Evolutionary conservation across 108 stramenopile genomes (phyloP).

Genomic region (Parietichytrium sp.): DNA sequence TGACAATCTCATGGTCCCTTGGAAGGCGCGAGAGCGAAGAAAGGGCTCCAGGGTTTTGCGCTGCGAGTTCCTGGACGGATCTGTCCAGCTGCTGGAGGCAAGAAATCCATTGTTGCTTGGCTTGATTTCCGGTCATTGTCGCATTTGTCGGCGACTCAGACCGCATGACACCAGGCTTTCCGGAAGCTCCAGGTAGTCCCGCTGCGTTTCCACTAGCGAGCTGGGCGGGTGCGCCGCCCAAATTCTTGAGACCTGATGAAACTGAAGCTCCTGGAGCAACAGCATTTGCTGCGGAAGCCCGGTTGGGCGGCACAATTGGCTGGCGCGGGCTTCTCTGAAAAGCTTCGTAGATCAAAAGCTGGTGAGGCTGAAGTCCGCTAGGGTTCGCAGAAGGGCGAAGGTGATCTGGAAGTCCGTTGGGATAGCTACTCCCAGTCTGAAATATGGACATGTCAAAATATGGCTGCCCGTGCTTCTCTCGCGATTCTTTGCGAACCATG

Average conservation of each 20-base stretch:
- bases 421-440: constrained; percentile 72
- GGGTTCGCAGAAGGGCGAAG: constrained; percentile 79
- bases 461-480: constrained; percentile 77
- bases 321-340: constrained; percentile 84
- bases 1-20: constrained; percentile 82
- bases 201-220: constrained; percentile 34
- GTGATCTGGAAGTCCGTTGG: constrained; percentile 82
- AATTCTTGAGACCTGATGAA: constrained; percentile 15
- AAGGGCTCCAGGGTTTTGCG: constrained; percentile 69
- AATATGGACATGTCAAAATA: constrained; percentile 93
- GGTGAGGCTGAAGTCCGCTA: constrained; percentile 79
- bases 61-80: background rate
- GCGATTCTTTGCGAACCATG: constrained; percentile 69
- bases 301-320: constrained; percentile 50
- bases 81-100: background rate
- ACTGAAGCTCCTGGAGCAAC: constrained; percentile 48
- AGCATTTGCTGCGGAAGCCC: background rate
- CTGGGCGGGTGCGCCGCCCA: background rate
- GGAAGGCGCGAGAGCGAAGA: constrained; percentile 80
- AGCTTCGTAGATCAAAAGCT: constrained; percentile 92
- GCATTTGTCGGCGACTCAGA: no score
- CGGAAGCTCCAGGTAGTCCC: background rate
- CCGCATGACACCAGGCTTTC: background rate
- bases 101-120: background rate
- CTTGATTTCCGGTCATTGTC: constrained; percentile 40